These are phyloP conservation scores for Diplocarpon mali DNA, from an alignment of 2,329 filamentous ascomycete genomes.

Conservation along the genomic window DNA sequence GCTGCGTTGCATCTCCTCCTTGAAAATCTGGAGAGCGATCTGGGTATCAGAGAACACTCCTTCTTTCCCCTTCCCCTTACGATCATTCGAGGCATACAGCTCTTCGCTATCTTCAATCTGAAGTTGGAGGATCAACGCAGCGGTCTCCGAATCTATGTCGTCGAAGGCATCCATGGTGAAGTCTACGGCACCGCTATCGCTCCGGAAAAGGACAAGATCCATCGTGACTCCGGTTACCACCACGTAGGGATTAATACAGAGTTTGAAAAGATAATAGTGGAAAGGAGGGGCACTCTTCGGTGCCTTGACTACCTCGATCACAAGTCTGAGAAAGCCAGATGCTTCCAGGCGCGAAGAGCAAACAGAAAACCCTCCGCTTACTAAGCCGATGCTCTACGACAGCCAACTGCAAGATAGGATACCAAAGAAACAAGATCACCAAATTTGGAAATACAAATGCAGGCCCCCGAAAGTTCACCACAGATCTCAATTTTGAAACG, in stretches of 20 bases:
- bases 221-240: neutral
- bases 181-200: neutral
- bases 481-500: too few relatives aligned
- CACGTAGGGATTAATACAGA: neutral
- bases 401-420: neutral
- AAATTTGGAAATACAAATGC: too few relatives aligned
- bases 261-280: neutral
- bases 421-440: neutral
- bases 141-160: conserved; percentile 14
- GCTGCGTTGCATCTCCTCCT: conserved; percentile 8
- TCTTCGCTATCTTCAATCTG: conserved; percentile 16
- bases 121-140: conserved; percentile 16
- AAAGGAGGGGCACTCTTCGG: neutral
- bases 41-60: conserved; percentile 3
- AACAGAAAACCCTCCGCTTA: neutral
- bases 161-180: conserved; percentile 1
- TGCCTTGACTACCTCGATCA: neutral
- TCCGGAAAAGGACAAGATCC: neutral
- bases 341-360: neutral
- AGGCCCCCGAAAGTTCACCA: too few relatives aligned
- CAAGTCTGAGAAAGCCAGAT: neutral
- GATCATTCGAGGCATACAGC: conserved; percentile 8
- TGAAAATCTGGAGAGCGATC: conserved; percentile 6
- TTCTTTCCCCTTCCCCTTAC: conserved; percentile 7
- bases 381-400: neutral